Evolutionary conservation across 2,329 filamentous ascomycete genomes (phyloP).

Genomic region (Monosporascus ibericus): DNA sequence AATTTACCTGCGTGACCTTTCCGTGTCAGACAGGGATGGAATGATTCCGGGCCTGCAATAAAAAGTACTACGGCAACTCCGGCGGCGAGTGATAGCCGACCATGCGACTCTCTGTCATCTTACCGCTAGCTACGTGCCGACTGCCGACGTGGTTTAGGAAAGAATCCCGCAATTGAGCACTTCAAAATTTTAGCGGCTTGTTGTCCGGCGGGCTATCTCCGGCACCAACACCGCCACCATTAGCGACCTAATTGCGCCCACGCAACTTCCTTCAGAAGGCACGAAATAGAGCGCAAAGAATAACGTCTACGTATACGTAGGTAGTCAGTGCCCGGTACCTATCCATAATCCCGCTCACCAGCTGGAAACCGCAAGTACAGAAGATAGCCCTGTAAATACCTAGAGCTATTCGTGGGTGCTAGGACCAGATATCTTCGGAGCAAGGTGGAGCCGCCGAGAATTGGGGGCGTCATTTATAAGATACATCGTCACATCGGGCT

Average conservation of each 20-base stretch:
- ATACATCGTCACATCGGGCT: not conserved
- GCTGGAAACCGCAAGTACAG: not conserved
- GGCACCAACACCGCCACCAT: too few relatives aligned
- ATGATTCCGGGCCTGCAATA: not conserved
- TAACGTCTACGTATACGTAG: too few relatives aligned
- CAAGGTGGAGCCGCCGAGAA: slow-evolving; percentile 9
- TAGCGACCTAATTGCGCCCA: too few relatives aligned
- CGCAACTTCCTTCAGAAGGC: too few relatives aligned
- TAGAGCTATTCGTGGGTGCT: too few relatives aligned
- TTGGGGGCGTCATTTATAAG: slow-evolving; percentile 1
- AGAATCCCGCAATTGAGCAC: not conserved
- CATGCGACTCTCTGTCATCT: not conserved
- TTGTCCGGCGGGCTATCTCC: too few relatives aligned
- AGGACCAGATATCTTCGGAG: slow-evolving; percentile 2
- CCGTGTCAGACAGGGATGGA: not conserved
- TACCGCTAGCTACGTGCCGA: not conserved
- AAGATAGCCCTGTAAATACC: too few relatives aligned
- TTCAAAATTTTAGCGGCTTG: not conserved
- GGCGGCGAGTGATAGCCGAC: not conserved
- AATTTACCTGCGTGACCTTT: not conserved
- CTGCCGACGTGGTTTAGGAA: not conserved
- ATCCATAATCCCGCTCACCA: not conserved
- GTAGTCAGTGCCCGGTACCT: not conserved
- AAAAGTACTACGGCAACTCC: not conserved
- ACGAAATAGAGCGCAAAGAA: too few relatives aligned